Percentiles rank a stretch among this genome's conserved stretches.
These are phyloP conservation scores for Eucalyptus cladocalyx DNA, from an alignment of 345 rosid genomes.

Conservation along the genomic window DNA sequence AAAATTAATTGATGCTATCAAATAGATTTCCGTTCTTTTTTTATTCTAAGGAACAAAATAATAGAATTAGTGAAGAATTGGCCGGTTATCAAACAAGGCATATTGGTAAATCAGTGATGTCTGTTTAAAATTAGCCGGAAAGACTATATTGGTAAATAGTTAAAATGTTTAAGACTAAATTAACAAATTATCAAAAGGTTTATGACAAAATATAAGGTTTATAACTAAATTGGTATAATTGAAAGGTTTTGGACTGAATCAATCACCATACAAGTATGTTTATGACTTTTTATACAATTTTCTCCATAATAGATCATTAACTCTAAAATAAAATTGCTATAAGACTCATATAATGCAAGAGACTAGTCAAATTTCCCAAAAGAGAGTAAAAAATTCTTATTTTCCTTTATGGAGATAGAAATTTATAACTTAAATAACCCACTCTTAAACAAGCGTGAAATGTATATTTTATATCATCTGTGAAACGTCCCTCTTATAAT, in stretches of 20 bases:
- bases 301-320: background rate
- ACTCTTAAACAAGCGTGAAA: background rate
- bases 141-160: background rate
- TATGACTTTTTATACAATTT: background rate
- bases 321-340: background rate
- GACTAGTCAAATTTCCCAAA: background rate
- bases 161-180: too few relatives aligned
- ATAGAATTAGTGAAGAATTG: too few relatives aligned
- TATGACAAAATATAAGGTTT: too few relatives aligned
- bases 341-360: background rate
- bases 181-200: too few relatives aligned
- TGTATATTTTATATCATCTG: background rate
- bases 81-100: too few relatives aligned
- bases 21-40: too few relatives aligned
- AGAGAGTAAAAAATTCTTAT: background rate
- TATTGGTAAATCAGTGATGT: too few relatives aligned
- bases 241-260: too few relatives aligned
- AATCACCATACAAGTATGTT: background rate
- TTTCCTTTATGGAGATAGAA: background rate
- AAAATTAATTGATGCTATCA: too few relatives aligned
- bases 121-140: fast-evolving
- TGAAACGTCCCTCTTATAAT: background rate
- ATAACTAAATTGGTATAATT: too few relatives aligned
- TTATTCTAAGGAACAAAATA: too few relatives aligned
- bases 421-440: background rate